Evolutionary conservation across 495 filamentous ascomycete genomes (phyloP).

Genomic region (Aspergillus nidulans): DNA sequence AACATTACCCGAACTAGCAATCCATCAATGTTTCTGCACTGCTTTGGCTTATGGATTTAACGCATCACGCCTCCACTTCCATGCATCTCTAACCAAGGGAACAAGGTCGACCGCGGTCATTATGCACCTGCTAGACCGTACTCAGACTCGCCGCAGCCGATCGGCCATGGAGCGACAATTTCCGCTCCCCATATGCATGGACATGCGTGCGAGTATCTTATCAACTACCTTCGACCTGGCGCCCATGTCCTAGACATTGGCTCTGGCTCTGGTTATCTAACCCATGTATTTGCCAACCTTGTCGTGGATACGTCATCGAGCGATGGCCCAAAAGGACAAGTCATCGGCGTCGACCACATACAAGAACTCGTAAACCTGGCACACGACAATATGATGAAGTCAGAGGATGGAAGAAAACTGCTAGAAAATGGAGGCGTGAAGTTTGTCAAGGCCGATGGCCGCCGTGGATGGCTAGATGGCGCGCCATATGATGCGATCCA

Average conservation of each 20-base stretch:
- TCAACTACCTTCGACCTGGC: conserved; percentile 52
- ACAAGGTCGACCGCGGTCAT: conserved; percentile 83
- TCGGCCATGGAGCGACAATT: conserved; percentile 86
- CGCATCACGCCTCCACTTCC: neutral
- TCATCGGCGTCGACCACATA: conserved; percentile 90
- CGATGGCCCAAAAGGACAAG: conserved; percentile 41
- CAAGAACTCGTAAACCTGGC: conserved; percentile 68
- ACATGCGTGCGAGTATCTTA: conserved; percentile 63
- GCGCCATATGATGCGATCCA: conserved; percentile 87
- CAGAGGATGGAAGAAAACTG: conserved; percentile 56
- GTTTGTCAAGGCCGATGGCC: conserved; percentile 79
- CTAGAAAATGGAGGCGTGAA: conserved; percentile 57
- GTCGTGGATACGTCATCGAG: conserved; percentile 45
- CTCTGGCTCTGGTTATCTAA: conserved; percentile 86
- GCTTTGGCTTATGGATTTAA: neutral
- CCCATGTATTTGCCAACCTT: conserved; percentile 81
- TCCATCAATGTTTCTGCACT: too few species aligned
- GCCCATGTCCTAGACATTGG: conserved; percentile 79
- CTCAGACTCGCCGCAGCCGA: conserved; percentile 84
- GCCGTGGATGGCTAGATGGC: conserved; percentile 62
- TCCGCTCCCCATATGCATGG: conserved; percentile 98
- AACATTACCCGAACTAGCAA: too few species aligned
- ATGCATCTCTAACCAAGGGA: conserved; percentile 11
- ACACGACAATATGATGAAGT: conserved; percentile 68
- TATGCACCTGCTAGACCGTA: conserved; percentile 73